Percentiles rank a stretch among this genome's conserved stretches.
Conservation (phyloP, 257 asterid genomes). For the Catharanthus roseus region DNA sequence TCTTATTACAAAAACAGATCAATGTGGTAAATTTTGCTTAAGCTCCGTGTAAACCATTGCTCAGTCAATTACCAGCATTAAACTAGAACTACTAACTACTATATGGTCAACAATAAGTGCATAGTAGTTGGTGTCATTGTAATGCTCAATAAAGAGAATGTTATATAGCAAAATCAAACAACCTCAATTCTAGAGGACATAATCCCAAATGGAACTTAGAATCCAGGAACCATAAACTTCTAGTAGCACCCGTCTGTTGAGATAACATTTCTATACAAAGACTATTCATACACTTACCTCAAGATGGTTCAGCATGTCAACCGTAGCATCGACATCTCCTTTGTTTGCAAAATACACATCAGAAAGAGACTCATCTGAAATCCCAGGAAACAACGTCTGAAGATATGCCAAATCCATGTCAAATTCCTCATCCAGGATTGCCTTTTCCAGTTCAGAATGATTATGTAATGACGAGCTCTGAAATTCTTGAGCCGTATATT, state of each 20-base stretch:
- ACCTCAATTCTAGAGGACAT: neutral
- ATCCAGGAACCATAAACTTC: neutral
- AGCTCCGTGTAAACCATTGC: neutral
- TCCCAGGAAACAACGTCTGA: constrained; percentile 68
- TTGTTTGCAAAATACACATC: constrained; percentile 60
- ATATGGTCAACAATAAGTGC: neutral
- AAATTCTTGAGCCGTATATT: constrained; percentile 29
- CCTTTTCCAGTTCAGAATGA: constrained; percentile 33
- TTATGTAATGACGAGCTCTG: constrained; percentile 50
- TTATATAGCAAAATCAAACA: neutral
- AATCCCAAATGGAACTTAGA: neutral
- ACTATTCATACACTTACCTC: constrained; percentile 40
- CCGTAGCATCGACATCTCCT: constrained; percentile 57
- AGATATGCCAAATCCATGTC: constrained; percentile 65
- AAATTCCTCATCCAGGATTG: constrained; percentile 36
- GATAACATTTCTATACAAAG: neutral
- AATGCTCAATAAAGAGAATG: neutral
- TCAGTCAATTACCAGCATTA: neutral
- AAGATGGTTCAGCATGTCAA: constrained; percentile 76
- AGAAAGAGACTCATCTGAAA: constrained; percentile 68
- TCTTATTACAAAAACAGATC: neutral
- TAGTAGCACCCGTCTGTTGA: neutral
- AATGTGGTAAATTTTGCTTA: neutral
- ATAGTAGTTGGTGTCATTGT: neutral
- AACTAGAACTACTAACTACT: neutral